Evolutionary conservation across 2,329 filamentous ascomycete species (phyloP), one percentile per base, ranked within the genome.

Genomic region (Xylariaceae sp.): DNA sequence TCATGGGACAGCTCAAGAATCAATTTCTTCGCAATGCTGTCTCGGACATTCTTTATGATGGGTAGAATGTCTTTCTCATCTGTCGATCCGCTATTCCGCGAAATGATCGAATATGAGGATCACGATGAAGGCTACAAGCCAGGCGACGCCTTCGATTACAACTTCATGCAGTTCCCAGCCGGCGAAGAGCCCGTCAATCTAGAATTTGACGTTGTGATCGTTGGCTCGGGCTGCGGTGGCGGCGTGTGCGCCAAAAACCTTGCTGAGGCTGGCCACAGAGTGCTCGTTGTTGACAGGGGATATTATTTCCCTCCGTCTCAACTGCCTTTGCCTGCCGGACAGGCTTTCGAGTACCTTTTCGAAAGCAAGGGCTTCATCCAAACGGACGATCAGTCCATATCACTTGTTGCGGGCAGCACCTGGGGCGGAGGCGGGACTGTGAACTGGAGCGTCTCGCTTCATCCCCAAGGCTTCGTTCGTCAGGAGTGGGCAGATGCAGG

Each of bases 371-470:
- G 77, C 2, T 61, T 74, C 5, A 50, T 68, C 1, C 45, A 68
- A 55, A 64, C 67, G 45, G 66, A 81, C 53, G 76, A 80, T 55
- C 68, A 67, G 10, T 69, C 73, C 1, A 68, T 81, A 27, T 71
- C 64, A 7, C 63, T 86, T 6, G 57, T 83, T 3, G 75, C 82
- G 0, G 85, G 82, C 1, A 75, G 76, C 35, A 74, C 74, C 2
- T 88, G 80, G 75, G 85, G 85, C n/a, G 85, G 85, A 12, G 85
- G 85, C 19, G 85, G 85, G 5, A 84, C 82, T 0, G 65, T 88
- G 45, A 89, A 89, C 58, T 88, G 85, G 84, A 80, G 65, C 39
- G 68, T 65, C 6, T 62, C 59, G 40, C 57, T 70, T 17, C 64
- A 65, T 41, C 82, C 82, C 0, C 83, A 84, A 56, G 75, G 72